Evolutionary conservation across 2,329 filamentous ascomycete genomes (phyloP), one percentile per base, ranked within the genome.

Genomic region (Colletotrichum sp.): DNA sequence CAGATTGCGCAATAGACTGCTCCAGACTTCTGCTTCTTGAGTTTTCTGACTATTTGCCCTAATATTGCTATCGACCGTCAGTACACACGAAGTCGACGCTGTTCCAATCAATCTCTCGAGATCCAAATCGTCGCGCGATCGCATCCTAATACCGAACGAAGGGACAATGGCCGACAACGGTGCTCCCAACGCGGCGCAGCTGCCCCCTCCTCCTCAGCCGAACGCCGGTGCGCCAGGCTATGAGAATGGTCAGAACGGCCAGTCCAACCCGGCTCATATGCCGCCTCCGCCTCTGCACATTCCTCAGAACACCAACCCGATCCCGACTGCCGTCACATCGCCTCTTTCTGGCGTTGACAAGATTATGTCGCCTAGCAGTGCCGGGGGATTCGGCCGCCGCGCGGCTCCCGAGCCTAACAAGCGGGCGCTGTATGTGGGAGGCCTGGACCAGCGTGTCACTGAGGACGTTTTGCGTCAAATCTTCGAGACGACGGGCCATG

Each of bases 391-490:
- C 83, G 92, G 95, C 70, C 94, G 97, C 81, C 96, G 97, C 83
- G 95, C 96, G 77, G 97, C 97, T 68, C 97, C 97, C 72, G 97
- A 99, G 89, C 97, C 97, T 78, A 99, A 99, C 90, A 99, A 99
- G 92, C 93, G 97, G 83, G 97, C 97, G 74, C 89, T 99, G 78
- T 99, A 99, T 83, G 95, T 99, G 75, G 97, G 97, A 78, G 97
- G 97, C 71, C 89, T 99, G 80, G 97, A 99, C 85, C 95, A 96
- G 81, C 92, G 97, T 79, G 96, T 99, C 78, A 98, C 96, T 36
- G 96, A 99, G 87, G 96, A 99, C 83, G 95, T 99, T 72, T 87
- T 99, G 85, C 95, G 96, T 83, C 96, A 99, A 86, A 99, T 99
- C 81, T 99, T 99, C 83, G 97, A 99, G 89, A 99, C 97, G 8